phyloP scores from a whole-genome alignment of 2,329 filamentous ascomycete species.

The Penicillium brevicompactum region DNA sequence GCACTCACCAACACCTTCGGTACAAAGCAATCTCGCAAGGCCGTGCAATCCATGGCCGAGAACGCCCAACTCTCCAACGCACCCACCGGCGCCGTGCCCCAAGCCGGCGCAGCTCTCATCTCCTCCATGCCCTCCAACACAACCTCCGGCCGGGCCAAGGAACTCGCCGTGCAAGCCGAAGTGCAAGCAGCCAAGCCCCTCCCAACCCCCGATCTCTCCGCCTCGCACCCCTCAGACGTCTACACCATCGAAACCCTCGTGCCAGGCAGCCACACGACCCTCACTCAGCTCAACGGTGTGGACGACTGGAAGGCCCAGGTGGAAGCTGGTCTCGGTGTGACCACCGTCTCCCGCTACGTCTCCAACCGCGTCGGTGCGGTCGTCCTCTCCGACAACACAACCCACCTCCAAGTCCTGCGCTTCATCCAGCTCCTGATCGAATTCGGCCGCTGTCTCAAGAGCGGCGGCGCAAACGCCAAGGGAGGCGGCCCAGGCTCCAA shows the following conservation, averaged over 20 bases:
- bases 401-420: conserved; percentile 47
- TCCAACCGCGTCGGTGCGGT: conserved; percentile 45
- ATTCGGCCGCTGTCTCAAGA: conserved; percentile 40
- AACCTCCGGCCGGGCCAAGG: conserved; percentile 34
- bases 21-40: conserved; percentile 54
- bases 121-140: conserved; percentile 43
- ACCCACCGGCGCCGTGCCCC: conserved; percentile 36
- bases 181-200: conserved; percentile 51
- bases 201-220: conserved; percentile 45
- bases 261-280: conserved; percentile 43
- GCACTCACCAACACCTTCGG: conserved; percentile 53
- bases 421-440: conserved; percentile 49
- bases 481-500: conserved; percentile 39
- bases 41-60: conserved; percentile 49
- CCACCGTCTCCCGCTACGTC: conserved; percentile 48
- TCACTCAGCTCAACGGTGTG: conserved; percentile 45
- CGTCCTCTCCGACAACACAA: conserved; percentile 40
- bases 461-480: conserved; percentile 27
- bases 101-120: conserved; percentile 47
- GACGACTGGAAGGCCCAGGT: conserved; percentile 47
- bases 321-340: conserved; percentile 36
- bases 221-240: conserved; percentile 48
- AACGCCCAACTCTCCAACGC: conserved; percentile 50
- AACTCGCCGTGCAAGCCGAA: conserved; percentile 41
- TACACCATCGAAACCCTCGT: conserved; percentile 48